Conservation (phyloP, 495 filamentous ascomycete species). For the Penicillium coffeae region DNA sequence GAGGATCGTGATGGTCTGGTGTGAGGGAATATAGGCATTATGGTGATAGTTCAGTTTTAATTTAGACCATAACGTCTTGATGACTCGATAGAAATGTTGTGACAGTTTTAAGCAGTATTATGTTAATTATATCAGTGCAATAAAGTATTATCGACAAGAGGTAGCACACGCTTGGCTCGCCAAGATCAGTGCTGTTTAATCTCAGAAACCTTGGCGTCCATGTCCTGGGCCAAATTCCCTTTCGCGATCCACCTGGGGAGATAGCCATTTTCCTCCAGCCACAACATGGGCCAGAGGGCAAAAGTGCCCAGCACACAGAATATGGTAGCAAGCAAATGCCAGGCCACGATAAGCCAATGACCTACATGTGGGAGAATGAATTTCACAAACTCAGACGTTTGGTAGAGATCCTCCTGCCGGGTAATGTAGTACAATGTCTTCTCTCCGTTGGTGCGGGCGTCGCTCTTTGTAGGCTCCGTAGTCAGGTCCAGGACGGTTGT, state of each 20-base stretch:
- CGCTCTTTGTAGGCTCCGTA: slow-evolving; percentile 16
- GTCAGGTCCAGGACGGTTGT: slow-evolving; percentile 68
- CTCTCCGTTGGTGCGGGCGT: slow-evolving; percentile 22
- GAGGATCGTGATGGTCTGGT: too few relatives aligned
- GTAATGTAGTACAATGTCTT: slow-evolving; percentile 60
- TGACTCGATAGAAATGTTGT: too few relatives aligned
- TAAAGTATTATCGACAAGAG: background rate
- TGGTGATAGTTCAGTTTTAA: too few relatives aligned
- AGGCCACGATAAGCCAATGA: slow-evolving; percentile 45
- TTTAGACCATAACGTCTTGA: too few relatives aligned
- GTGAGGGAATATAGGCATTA: too few relatives aligned
- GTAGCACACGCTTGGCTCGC: too few relatives aligned
- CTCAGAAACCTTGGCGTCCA: slow-evolving; percentile 23
- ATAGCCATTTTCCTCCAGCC: slow-evolving; percentile 40
- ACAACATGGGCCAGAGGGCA: slow-evolving; percentile 50
- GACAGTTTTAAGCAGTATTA: too few relatives aligned
- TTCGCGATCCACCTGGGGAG: slow-evolving; percentile 19
- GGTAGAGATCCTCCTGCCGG: slow-evolving; percentile 79
- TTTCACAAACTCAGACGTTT: slow-evolving; percentile 71
- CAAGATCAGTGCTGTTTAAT: slow-evolving; percentile 19
- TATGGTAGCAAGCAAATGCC: slow-evolving; percentile 59
- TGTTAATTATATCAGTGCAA: background rate
- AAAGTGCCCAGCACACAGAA: slow-evolving; percentile 58
- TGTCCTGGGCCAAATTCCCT: slow-evolving; percentile 27
- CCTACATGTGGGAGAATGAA: slow-evolving; percentile 50